Conservation (phyloP, 2,329 filamentous ascomycete species). For the Fusarium pininemorale region DNA sequence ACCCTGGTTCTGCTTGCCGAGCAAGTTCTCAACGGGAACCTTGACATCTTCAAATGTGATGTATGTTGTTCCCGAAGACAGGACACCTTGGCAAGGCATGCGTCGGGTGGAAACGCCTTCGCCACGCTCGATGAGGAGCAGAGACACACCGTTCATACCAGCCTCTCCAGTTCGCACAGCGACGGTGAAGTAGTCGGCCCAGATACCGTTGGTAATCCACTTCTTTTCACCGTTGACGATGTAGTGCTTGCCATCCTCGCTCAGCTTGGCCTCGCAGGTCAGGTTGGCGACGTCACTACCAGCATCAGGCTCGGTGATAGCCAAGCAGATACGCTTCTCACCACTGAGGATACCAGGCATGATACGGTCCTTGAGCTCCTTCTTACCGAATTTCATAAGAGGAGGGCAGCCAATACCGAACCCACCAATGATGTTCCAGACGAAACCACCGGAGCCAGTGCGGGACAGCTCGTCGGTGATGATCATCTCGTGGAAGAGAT, state of each 20-base stretch:
- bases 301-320: conserved; percentile 96
- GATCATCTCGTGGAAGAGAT: conserved; percentile 97
- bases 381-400: conserved; percentile 89
- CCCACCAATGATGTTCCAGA: conserved; percentile 97
- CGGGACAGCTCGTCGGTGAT: conserved; percentile 94
- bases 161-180: conserved; percentile 88
- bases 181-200: conserved; percentile 97
- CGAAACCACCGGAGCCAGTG: conserved; percentile 87
- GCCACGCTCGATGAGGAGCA: conserved; percentile 90
- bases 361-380: conserved; percentile 85
- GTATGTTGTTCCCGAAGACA: conserved; percentile 80
- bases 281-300: conserved; percentile 95
- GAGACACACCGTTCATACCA: conserved; percentile 92
- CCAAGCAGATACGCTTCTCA: conserved; percentile 96
- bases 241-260: conserved; percentile 96
- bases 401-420: conserved; percentile 95
- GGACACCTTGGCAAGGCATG: conserved; percentile 99
- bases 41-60: conserved; percentile 99
- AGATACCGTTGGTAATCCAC: conserved; percentile 99
- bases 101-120: conserved; percentile 90
- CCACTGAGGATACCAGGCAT: conserved; percentile 87
- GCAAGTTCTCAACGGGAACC: conserved; percentile 97
- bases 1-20: conserved; percentile 97
- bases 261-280: conserved; percentile 94
- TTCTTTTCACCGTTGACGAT: conserved; percentile 99